phyloP scores from a whole-genome alignment of 805 yeast genomes.

The Metschnikowia similis region DNA sequence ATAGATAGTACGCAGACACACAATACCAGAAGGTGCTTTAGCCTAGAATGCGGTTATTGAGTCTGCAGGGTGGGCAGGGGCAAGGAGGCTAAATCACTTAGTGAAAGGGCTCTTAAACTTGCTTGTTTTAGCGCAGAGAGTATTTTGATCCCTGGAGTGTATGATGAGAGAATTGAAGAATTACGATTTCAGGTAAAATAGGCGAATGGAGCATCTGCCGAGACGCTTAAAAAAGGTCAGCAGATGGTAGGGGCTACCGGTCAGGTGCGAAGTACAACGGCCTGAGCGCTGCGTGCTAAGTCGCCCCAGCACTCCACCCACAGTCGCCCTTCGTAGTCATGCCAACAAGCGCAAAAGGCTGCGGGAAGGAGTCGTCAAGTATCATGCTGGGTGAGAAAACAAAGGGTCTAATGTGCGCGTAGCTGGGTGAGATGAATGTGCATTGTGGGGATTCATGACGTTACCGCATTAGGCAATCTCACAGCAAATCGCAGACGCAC shows the following conservation, averaged over 20 bases:
- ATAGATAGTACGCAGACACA: background rate
- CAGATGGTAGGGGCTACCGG: background rate
- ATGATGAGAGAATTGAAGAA: background rate
- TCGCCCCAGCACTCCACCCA: background rate
- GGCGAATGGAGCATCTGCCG: background rate
- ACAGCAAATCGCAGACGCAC: background rate
- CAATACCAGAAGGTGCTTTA: background rate
- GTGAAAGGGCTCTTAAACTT: background rate
- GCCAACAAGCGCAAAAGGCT: background rate
- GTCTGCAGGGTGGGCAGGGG: background rate
- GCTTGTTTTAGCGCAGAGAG: background rate
- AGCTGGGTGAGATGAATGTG: background rate
- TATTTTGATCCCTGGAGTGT: background rate
- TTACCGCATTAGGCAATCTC: conserved; percentile 4
- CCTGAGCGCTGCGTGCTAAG: background rate
- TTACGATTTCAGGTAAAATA: background rate
- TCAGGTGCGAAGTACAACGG: background rate
- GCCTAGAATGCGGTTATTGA: background rate
- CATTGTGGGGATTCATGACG: background rate
- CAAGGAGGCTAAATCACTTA: background rate
- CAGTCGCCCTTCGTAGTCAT: background rate
- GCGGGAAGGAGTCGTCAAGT: background rate
- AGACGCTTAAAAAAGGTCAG: background rate
- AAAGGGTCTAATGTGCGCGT: background rate
- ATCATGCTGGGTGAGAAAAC: background rate